A percentile compares a stretch with the other conserved stretches of the same genome.
Evolutionary conservation across 2,329 filamentous ascomycete genomes (phyloP).

Genomic region (Colletotrichum plurivorum): DNA sequence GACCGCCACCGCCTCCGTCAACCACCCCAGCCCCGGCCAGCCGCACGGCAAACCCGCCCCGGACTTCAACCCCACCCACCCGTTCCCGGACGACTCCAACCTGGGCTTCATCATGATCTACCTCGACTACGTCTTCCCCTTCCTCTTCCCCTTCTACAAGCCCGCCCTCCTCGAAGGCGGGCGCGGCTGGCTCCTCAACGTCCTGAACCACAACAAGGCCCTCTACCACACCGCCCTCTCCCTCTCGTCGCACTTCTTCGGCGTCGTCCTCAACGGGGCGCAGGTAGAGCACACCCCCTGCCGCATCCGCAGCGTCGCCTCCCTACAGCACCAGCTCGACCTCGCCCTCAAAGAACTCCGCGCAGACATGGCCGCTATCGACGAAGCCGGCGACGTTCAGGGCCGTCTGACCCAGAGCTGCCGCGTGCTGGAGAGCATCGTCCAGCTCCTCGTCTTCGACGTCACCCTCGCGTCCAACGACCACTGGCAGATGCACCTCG

Average conservation of each 20-base stretch:
- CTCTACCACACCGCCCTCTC: conserved; percentile 71
- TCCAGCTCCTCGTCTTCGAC: conserved; percentile 69
- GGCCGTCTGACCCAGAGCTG: conserved; percentile 52
- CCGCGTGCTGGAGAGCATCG: conserved; percentile 63
- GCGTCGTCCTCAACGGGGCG: conserved; percentile 56
- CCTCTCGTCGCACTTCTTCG: conserved; percentile 71
- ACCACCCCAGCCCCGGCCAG: conserved; percentile 14
- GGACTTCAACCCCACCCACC: conserved; percentile 3
- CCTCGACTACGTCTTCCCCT: conserved; percentile 73
- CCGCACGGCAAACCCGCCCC: neutral
- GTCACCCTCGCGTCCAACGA: conserved; percentile 59
- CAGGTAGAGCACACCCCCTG: conserved; percentile 41
- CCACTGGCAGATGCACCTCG: conserved; percentile 65
- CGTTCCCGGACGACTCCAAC: conserved; percentile 37
- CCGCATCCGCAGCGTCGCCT: conserved; percentile 45
- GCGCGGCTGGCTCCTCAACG: conserved; percentile 71
- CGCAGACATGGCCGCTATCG: conserved; percentile 56
- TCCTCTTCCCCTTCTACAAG: conserved; percentile 74
- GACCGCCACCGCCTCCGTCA: neutral
- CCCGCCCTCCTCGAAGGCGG: conserved; percentile 70
- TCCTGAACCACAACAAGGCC: conserved; percentile 69
- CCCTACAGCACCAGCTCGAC: conserved; percentile 60
- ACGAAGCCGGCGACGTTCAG: conserved; percentile 46
- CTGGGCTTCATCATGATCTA: conserved; percentile 69
- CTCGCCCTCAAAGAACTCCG: conserved; percentile 60